Evolutionary conservation across 495 filamentous ascomycete genomes (phyloP), one percentile per base, ranked within the genome.

Genomic region (Pyrenula massariospora): DNA sequence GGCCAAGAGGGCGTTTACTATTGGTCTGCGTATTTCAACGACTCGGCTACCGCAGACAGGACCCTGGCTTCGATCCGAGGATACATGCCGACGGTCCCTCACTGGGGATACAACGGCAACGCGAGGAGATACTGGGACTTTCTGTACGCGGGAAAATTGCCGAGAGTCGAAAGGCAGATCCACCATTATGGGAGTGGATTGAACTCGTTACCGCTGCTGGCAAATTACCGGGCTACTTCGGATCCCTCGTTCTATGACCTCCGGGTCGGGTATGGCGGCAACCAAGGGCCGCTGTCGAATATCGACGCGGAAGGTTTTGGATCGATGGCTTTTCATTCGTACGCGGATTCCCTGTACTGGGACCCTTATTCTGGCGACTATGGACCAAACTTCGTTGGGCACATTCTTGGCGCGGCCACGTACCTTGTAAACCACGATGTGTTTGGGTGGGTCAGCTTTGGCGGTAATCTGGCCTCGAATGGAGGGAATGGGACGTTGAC

Each of bases 41-140:
- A 71, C 60, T 63, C 59, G 8, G 51, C 56, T 19, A 75, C 73
- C 1, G 65, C 63, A 8, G 65, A 62, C 48, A 78, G 77, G 52
- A 73, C 77, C 0, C 65, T 81, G 49, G 67, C 77, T 57, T 72
- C 66, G 25, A 77, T 79, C 20, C 62, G 73, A 0, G 77, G 73
- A 3, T 79, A 73, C 60, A 76, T 68, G 65, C 77, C 77, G 0
- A 75, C 75, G 8, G 68, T 79, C 2, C 60, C 74, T 3, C 76
- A 79, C 58, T 81, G 77, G 77, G 77, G 71, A 23, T 81, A 71
- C 70, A 77, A 79, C 50, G 77, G 77, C 48, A 79, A 79, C 56
- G 76, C 76, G 0, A 67, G 77, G 1, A 56, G 76, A 24, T 79
- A 81, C 58, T 80, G 77, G 77, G 76, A 80, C 55, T 76, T 76